These are phyloP conservation scores for Tripidium arundinaceum DNA, from an alignment of 202 grass and related monocot genomes.

Conservation along the genomic window DNA sequence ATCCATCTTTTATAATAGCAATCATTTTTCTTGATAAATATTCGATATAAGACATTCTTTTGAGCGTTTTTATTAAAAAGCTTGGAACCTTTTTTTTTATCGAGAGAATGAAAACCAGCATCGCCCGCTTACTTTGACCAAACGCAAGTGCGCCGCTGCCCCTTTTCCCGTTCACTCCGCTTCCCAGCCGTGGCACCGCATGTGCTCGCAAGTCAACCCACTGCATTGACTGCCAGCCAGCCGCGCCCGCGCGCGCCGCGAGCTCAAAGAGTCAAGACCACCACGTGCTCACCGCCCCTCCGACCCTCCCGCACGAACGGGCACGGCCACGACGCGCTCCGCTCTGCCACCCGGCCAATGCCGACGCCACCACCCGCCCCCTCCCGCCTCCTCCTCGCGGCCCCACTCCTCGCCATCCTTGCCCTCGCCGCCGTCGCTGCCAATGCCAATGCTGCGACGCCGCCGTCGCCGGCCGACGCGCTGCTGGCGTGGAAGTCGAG, in stretches of 20 bases:
- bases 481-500: slow-evolving; percentile 65
- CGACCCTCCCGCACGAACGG: neutral
- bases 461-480: slow-evolving; percentile 25
- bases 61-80: neutral
- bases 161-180: neutral
- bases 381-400: neutral
- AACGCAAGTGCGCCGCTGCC: neutral
- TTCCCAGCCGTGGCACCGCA: neutral
- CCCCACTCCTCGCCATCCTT: neutral
- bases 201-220: slow-evolving; percentile 1
- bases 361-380: neutral
- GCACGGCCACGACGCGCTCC: neutral
- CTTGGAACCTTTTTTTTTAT: neutral
- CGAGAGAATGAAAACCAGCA: neutral
- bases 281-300: neutral
- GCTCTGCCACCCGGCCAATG: slow-evolving; percentile 11
- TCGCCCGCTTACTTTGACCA: neutral
- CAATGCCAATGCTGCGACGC: neutral
- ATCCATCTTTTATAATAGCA: neutral
- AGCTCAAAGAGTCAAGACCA: neutral
- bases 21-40: neutral
- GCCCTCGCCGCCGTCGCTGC: too few species aligned
- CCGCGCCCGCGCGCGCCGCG: neutral
- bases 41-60: neutral
- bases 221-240: neutral